Evolutionary conservation across 257 asterid species (phyloP).

Genomic region (Solanum ahanhuiri): DNA sequence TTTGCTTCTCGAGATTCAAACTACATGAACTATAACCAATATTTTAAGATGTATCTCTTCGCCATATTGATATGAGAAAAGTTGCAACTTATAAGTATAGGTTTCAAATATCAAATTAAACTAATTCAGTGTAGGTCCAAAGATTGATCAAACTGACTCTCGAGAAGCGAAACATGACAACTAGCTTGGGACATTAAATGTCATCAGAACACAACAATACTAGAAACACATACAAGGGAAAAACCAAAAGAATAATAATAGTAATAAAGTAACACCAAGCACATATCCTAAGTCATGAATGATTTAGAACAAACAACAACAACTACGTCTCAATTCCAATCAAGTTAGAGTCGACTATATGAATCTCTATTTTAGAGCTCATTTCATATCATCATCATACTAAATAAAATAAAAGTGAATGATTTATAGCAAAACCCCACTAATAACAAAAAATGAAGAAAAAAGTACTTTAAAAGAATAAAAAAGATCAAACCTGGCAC

Average conservation of each 20-base stretch:
- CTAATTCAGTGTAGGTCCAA: neutral
- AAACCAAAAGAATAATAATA: neutral
- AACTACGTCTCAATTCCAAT: neutral
- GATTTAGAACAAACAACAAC: neutral
- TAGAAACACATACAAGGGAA: neutral
- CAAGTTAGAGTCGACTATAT: neutral
- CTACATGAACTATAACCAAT: neutral
- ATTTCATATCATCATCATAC: neutral
- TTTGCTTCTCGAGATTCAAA: neutral
- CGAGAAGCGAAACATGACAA: neutral
- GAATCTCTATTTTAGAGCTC: neutral
- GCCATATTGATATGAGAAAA: neutral
- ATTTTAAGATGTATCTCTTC: neutral
- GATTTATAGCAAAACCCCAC: neutral
- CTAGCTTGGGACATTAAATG: neutral
- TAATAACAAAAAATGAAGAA: neutral
- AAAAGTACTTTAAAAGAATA: neutral
- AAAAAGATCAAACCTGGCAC: conserved; percentile 37
- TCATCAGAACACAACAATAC: neutral
- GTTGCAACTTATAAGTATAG: neutral
- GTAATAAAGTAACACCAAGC: neutral
- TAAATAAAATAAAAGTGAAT: neutral
- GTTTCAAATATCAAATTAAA: neutral
- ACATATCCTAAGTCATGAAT: neutral
- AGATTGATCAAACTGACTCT: neutral